Evolutionary conservation across 176 grass and related monocot species (phyloP), one percentile per base, ranked within the genome.

Genomic region (Triticum dicoccoides): DNA sequence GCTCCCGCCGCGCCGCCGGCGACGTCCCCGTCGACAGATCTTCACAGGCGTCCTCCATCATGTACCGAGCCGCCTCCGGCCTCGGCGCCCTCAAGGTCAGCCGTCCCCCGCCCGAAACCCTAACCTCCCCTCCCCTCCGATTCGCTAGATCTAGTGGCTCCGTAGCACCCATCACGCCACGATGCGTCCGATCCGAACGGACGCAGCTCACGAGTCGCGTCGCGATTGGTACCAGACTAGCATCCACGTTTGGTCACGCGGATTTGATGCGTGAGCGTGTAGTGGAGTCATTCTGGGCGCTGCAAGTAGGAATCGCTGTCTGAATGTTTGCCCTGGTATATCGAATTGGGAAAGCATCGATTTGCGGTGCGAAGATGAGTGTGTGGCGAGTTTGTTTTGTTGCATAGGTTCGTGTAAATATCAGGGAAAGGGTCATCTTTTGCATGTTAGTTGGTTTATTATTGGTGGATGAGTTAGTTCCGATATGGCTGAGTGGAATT

Each of bases 51-150:
- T 37, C 54, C 30, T 24, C 51, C 81, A 62, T 59, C 89, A 98
- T 98, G 97, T 92, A 96, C 87, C 84, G 90, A 39, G 82, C 89
- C 51, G 71, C 84, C 18, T 94, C 91, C 52, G 82, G 80, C 80
- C 87, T 98, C 92, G 78, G 88, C 9, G 76, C 92, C 68, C 85
- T 94, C 88, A 92, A 98, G 94, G 97, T 98, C 66, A 67, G 90
- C 82, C 69, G n/a, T 1, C 77, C 49, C 58, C 35, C 14, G 8
- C 38, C 37, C 17, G 29, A 54, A 88, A 80, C 80, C 84, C 63
- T 77, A 51, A 21, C 71, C 18, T 34, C 30, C 1, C 77, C 3
- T 80, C 11, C 4, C 63, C 39, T 33, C 34, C 30, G 62, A 66
- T 58, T 76, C 72, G 78, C 65, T 82, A 82, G 90, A 91, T 91